Base-by-base conservation (phyloP, 352 stramenopile species). In the Phytophthora pistaciae region DNA sequence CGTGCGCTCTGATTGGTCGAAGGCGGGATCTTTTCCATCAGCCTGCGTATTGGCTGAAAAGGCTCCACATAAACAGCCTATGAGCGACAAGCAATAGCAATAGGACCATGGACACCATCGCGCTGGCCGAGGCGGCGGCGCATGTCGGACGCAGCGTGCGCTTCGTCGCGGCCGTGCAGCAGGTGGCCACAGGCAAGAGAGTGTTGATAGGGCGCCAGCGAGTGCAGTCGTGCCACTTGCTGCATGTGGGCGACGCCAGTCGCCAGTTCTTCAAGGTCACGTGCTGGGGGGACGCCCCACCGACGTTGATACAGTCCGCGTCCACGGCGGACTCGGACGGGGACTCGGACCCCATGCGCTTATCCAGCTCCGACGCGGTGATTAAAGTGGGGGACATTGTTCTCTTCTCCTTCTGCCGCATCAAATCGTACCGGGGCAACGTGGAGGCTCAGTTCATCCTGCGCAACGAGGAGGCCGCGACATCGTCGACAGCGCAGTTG, bases 381-480 rank as follows among this genome's bases (percentile, higher is more conserved):
- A 58, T 91, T 18, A 70, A 74, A 60, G 77, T 87, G 2, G 80
- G 82, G 9, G 82, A 91, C 61, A 90, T 93, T 56, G 77, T 81
- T 3, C 70, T 91, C 20, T 93, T 93, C 61, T 78, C 78, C 6
- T 59, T 40, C n/a, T 89, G 78, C 20, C 42, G 61, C 7, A 65
- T 93, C 38, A 88, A 86, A 56, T 40, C 64, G 33, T 85, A 81
- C 56, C 63, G 75, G 5, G 80, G 82, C 50, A 83, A 85, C 57
- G 70, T 89, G 16, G 84, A 89, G 58, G 82, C 84, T 38, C 82
- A 90, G 60, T 91, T 84, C 64, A 44, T 78, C 18, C 20, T 60
- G 56, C 53, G 63, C 16, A 74, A 69, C 23, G 63, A 78, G 10
- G 54, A 76, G 53, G 31, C 38, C 14, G 56, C 66, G 2, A 68